A percentile compares a stretch with the other conserved stretches of the same genome.
Evolutionary conservation across 805 yeast genomes (phyloP).

Genomic region (Cyberlindnera japonica): DNA sequence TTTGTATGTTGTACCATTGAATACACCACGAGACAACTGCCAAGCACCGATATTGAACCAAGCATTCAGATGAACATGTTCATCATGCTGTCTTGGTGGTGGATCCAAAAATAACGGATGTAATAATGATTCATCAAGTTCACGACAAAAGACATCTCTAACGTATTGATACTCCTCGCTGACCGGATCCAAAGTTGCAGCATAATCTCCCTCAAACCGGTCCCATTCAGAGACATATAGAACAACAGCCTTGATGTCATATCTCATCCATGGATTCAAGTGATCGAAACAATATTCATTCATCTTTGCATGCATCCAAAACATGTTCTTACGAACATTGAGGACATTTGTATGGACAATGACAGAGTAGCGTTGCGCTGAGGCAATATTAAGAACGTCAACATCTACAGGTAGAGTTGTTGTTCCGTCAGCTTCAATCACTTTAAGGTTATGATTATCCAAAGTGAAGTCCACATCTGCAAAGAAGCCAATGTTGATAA

Average conservation of each 20-base stretch:
- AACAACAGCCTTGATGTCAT: slow-evolving; percentile 32
- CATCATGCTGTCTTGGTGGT: slow-evolving; percentile 18
- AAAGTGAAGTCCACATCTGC: slow-evolving; percentile 46
- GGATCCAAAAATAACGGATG: slow-evolving; percentile 21
- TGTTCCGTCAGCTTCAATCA: slow-evolving; percentile 54
- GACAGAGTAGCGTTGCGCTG: slow-evolving; percentile 68
- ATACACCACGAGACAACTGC: slow-evolving; percentile 26
- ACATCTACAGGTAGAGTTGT: slow-evolving; percentile 43
- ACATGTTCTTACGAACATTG: slow-evolving; percentile 33
- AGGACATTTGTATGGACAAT: slow-evolving; percentile 49
- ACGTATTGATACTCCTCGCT: slow-evolving; percentile 15
- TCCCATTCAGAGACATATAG: slow-evolving; percentile 27
- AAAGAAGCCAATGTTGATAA: slow-evolving; percentile 49
- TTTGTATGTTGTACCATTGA: slow-evolving; percentile 26
- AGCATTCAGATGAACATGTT: slow-evolving; percentile 22
- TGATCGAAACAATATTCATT: slow-evolving; percentile 35
- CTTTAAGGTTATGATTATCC: slow-evolving; percentile 47
- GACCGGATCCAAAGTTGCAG: slow-evolving; percentile 6
- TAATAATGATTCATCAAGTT: slow-evolving; percentile 25
- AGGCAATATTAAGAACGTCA: slow-evolving; percentile 32
- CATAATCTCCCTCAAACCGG: slow-evolving; percentile 2
- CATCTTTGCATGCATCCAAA: slow-evolving; percentile 38
- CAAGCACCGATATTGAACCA: slow-evolving; percentile 26
- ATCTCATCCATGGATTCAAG: slow-evolving; percentile 32
- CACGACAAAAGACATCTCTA: slow-evolving; percentile 24